phyloP scores from a whole-genome alignment of 2,329 filamentous ascomycete species.

The Neospermospora avenae region DNA sequence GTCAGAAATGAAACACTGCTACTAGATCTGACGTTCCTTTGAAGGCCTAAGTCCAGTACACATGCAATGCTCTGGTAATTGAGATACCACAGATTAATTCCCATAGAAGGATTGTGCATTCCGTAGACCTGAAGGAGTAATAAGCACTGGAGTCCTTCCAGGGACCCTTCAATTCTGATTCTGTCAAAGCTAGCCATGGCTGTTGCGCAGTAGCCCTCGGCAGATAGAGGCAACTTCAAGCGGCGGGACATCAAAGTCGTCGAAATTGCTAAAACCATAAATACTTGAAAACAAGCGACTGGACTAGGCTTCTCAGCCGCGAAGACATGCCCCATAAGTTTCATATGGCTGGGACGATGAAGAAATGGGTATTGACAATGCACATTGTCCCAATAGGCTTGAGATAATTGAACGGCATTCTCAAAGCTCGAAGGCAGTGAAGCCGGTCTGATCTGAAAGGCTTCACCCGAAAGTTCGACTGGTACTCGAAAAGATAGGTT shows the following conservation, averaged over 20 bases:
- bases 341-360: conserved; percentile 43
- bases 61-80: conserved; percentile 53
- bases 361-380: conserved; percentile 49
- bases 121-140: conserved; percentile 47
- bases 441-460: conserved; percentile 12
- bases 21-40: conserved; percentile 45
- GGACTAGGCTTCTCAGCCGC: conserved; percentile 31
- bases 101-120: conserved; percentile 47
- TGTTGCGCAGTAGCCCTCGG: conserved; percentile 47
- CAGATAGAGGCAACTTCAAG: conserved; percentile 43
- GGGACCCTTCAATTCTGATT: conserved; percentile 46
- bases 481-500: not conserved
- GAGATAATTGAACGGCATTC: conserved; percentile 41
- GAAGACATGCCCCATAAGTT: conserved; percentile 38
- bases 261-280: conserved; percentile 51
- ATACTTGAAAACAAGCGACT: conserved; percentile 44
- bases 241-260: conserved; percentile 44
- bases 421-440: conserved; percentile 34
- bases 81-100: conserved; percentile 51
- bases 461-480: not conserved
- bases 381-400: conserved; percentile 47
- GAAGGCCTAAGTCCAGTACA: conserved; percentile 49
- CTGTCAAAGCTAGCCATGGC: conserved; percentile 47
- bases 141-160: conserved; percentile 48
- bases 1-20: conserved; percentile 45